phyloP scores from a whole-genome alignment of 108 stramenopile genomes.

The Cyclotella sp. region DNA sequence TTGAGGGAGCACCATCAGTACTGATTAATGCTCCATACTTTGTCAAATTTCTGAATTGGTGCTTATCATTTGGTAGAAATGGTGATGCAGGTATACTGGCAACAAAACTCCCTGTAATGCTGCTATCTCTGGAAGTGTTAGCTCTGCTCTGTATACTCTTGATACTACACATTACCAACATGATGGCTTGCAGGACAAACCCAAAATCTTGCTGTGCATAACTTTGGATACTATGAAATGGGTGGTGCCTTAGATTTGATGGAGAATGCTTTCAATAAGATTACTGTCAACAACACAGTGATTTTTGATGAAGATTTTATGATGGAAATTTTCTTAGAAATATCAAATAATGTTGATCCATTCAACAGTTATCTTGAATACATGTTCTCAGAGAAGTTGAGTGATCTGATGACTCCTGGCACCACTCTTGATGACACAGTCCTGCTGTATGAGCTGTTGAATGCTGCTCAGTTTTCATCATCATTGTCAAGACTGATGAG shows the following conservation, averaged over 20 bases:
- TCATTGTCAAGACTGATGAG: neutral
- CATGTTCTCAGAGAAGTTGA: slow-evolving; percentile 8
- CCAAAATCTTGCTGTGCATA: too few species aligned
- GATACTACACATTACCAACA: too few species aligned
- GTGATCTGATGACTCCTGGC: neutral
- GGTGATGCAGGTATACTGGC: too few species aligned
- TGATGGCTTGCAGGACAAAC: too few species aligned
- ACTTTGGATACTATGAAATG: too few species aligned
- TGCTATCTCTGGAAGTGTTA: too few species aligned
- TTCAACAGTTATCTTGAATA: neutral
- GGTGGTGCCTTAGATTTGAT: neutral
- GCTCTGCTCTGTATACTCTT: too few species aligned
- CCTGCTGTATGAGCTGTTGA: neutral
- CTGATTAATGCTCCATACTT: too few species aligned
- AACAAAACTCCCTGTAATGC: too few species aligned
- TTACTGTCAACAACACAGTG: neutral
- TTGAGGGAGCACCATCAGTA: too few species aligned
- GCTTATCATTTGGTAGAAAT: too few species aligned
- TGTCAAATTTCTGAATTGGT: too few species aligned
- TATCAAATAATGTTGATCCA: neutral
- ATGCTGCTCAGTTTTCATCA: neutral
- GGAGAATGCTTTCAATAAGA: neutral
- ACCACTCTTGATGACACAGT: neutral
- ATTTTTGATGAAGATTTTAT: slow-evolving; percentile 2
- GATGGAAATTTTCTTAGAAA: neutral